Evolutionary conservation across 179 eudicot species (phyloP).

Genomic region (Amaranthus tricolor): DNA sequence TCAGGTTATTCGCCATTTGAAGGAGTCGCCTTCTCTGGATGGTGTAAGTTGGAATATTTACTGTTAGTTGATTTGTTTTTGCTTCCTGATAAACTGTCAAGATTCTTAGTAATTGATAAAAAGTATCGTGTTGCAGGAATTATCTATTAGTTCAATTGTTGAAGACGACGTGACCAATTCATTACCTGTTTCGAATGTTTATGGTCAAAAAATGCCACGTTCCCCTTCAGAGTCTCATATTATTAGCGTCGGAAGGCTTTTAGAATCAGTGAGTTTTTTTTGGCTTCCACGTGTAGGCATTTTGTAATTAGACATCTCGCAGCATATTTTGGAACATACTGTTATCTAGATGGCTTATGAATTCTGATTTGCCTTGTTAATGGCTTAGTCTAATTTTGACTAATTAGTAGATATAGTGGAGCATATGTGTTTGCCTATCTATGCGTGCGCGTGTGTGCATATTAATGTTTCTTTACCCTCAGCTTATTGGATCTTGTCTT

Average conservation of each 20-base stretch:
- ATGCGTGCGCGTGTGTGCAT: too few relatives aligned
- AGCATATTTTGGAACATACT: neutral
- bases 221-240: conserved; percentile 59
- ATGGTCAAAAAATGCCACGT: conserved; percentile 47
- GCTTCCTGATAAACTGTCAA: neutral
- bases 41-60: conserved; percentile 38
- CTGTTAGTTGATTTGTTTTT: conserved; percentile 3
- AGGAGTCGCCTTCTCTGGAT: conserved; percentile 59
- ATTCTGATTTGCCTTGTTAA: too few relatives aligned
- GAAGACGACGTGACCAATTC: conserved; percentile 74
- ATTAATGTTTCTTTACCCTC: too few relatives aligned
- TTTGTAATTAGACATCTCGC: neutral
- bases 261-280: conserved; percentile 65
- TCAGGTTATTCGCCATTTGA: conserved; percentile 42
- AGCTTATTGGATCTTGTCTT: too few relatives aligned
- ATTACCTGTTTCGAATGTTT: conserved; percentile 55
- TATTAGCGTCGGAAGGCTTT: conserved; percentile 86
- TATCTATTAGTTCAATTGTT: conserved; percentile 47
- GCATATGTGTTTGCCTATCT: too few relatives aligned
- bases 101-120: neutral
- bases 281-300: neutral
- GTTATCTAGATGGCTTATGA: too few relatives aligned
- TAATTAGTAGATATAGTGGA: too few relatives aligned
- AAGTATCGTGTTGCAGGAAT: conserved; percentile 54
- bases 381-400: too few relatives aligned